Evolutionary conservation across 2,329 filamentous ascomycete species (phyloP).

Genomic region (Pseudogymnoascus sp.): DNA sequence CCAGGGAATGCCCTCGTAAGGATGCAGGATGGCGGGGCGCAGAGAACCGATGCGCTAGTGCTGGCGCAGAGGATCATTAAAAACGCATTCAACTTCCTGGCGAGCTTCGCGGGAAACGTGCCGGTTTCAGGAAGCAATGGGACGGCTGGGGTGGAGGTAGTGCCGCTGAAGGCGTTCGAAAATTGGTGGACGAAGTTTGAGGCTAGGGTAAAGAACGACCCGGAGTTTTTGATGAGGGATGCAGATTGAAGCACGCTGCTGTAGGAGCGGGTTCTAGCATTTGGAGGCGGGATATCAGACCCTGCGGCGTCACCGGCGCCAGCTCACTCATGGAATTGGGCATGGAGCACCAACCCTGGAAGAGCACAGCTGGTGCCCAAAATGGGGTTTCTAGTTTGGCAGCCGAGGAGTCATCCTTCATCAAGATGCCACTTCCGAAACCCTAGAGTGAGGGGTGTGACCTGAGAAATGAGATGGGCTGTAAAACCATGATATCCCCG

Average conservation of each 20-base stretch:
- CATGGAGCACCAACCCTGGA: background rate
- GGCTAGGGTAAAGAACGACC: conserved; percentile 74
- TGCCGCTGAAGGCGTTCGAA: conserved; percentile 90
- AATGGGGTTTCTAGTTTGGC: background rate
- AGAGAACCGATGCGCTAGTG: conserved; percentile 59
- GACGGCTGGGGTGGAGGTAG: conserved; percentile 66
- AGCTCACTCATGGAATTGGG: background rate
- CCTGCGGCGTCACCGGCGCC: background rate
- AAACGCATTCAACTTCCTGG: conserved; percentile 94
- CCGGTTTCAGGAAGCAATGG: conserved; percentile 57
- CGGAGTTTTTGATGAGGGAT: conserved; percentile 76
- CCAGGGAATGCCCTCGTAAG: conserved; percentile 19
- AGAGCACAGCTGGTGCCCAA: background rate
- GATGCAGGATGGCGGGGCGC: conserved; percentile 20
- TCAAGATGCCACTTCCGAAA: background rate
- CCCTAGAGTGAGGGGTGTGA: background rate
- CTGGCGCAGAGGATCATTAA: conserved; percentile 91
- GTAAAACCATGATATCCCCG: background rate
- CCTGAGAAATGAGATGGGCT: background rate
- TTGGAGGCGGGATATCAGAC: background rate
- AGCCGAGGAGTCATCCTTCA: background rate
- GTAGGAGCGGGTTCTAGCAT: background rate
- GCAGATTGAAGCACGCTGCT: conserved; percentile 34
- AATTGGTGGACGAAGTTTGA: conserved; percentile 99
- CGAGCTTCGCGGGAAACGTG: conserved; percentile 69